Evolutionary conservation across 1,284 basidiomycete genomes (phyloP).

Genomic region (Ganoderma leucocontextum): DNA sequence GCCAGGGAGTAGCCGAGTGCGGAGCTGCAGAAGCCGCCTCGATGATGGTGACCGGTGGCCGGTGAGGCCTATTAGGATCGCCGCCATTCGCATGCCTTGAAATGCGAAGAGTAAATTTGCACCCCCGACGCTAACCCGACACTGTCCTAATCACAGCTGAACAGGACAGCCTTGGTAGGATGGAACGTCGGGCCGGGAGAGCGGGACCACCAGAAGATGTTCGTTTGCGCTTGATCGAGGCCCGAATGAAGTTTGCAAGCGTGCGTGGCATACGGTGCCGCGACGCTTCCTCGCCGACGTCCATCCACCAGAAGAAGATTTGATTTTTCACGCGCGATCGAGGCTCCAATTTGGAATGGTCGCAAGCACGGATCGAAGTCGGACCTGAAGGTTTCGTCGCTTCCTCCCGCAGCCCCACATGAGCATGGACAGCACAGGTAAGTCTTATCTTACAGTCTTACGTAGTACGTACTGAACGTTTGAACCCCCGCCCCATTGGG

Average conservation of each 20-base stretch:
- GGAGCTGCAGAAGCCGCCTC: background rate
- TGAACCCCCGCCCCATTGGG: background rate
- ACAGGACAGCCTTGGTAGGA: background rate
- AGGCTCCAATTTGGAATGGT: background rate
- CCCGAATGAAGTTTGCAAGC: background rate
- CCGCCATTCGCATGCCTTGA: background rate
- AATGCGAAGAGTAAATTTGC: background rate
- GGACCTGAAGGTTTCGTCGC: background rate
- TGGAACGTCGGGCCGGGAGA: background rate
- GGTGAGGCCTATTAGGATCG: background rate
- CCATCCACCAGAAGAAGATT: background rate
- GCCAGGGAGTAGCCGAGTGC: background rate
- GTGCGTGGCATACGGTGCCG: background rate
- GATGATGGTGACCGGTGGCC: slow-evolving; percentile 1
- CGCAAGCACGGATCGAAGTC: background rate
- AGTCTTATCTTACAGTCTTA: background rate
- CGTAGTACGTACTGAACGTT: background rate
- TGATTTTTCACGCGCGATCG: background rate
- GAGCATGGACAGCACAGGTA: background rate
- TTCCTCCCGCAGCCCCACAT: background rate
- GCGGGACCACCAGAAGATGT: background rate
- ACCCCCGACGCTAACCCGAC: background rate
- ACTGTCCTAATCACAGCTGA: background rate
- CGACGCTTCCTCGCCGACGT: slow-evolving; percentile 1
- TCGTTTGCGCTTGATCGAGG: background rate